These are phyloP conservation scores for Symbiodinium natans DNA, from an alignment of 73 alveolate species.

Conservation along the genomic window DNA sequence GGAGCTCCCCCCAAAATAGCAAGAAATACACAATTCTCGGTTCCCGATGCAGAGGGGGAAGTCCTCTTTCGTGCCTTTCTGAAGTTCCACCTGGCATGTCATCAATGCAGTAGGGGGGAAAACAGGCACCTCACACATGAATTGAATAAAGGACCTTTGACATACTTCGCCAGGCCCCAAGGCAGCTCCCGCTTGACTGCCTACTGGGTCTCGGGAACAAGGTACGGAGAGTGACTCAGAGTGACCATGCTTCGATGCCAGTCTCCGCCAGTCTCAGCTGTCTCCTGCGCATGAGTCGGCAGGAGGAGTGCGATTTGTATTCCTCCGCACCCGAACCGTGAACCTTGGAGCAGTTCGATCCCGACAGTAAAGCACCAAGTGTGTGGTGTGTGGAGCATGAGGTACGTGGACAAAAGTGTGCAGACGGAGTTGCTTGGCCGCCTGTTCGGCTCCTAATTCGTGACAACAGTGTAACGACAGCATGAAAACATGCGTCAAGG, in stretches of 20 bases:
- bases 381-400: not conserved
- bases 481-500: too few species aligned
- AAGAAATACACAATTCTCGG: too few species aligned
- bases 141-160: too few species aligned
- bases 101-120: too few species aligned
- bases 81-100: too few species aligned
- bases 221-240: not conserved
- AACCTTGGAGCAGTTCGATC: not conserved
- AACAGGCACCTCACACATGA: too few species aligned
- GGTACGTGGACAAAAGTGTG: conserved; percentile 78
- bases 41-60: too few species aligned
- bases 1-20: too few species aligned
- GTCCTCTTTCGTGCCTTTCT: too few species aligned
- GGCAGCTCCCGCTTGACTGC: conserved; percentile 80
- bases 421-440: conserved; percentile 43
- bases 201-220: conserved; percentile 18
- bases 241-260: not conserved
- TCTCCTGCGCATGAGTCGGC: not conserved
- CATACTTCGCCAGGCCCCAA: conserved; percentile 54
- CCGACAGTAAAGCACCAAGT: not conserved
- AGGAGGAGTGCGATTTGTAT: conserved; percentile 83
- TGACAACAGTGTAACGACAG: too few species aligned
- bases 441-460: not conserved
- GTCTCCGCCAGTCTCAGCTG: not conserved
- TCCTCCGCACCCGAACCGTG: conserved; percentile 37